phyloP scores from a whole-genome alignment of 2,329 filamentous ascomycete genomes.

The Metarhizium sp. region DNA sequence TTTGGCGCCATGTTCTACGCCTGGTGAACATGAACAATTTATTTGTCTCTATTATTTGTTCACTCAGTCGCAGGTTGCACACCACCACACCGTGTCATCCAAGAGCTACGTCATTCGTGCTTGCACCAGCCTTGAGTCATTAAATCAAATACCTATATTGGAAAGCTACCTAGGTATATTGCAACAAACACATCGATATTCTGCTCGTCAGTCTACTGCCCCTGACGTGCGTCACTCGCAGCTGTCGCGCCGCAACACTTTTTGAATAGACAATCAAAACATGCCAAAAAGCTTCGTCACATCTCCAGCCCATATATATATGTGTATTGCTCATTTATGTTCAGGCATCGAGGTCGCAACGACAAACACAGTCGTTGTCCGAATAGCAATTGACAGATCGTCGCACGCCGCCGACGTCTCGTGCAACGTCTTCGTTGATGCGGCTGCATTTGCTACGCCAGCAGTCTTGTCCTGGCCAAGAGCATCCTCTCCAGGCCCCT shows the following conservation, averaged over 20 bases:
- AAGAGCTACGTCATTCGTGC: too few species aligned
- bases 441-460: neutral
- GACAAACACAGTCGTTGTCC: slow-evolving; percentile 13
- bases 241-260: neutral
- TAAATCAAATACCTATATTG: neutral
- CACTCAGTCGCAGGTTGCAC: too few species aligned
- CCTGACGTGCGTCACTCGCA: slow-evolving; percentile 1
- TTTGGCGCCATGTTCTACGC: too few species aligned
- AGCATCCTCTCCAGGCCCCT: neutral
- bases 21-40: too few species aligned
- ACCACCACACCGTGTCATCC: too few species aligned
- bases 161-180: neutral
- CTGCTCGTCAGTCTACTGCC: neutral
- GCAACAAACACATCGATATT: neutral
- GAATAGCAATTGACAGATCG: slow-evolving; percentile 9
- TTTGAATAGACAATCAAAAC: neutral
- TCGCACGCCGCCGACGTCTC: slow-evolving; percentile 1
- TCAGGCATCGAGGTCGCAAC: slow-evolving; percentile 10
- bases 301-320: slow-evolving; percentile 8
- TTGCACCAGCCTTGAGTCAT: neutral
- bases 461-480: neutral
- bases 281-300: neutral
- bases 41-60: too few species aligned
- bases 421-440: neutral
- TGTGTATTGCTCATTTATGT: slow-evolving; percentile 10